Base-by-base conservation (phyloP, 257 asterid species). In the Solanum lignicaule region DNA sequence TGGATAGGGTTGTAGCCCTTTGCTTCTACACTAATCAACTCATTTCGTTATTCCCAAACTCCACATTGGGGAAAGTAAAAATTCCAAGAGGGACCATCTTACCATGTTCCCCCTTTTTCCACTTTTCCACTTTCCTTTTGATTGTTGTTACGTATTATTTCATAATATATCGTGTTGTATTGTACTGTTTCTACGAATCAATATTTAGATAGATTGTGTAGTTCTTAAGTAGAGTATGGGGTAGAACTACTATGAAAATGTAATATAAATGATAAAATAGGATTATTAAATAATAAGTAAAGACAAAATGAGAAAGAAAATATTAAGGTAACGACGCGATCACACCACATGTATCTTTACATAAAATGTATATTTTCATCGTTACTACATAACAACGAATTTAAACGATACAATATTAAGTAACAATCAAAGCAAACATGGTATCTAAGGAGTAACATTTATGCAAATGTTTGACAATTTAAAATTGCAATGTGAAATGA, bases 11-110 rank as follows among this genome's bases (percentile, higher is more conserved):
- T 89, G 91, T 90, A 48, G 20, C 86, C 43, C 86, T 82, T 91
- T 92, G 91, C 92, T 93, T 92, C 90, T 93, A 91, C 93, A 89
- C 88, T 75, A 91, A 93, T 91, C 95, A 91, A 93, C 92, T 88
- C 83, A 92, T 91, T 93, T 82, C 89, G 88, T 87, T 90, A 94
- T 91, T 91, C 95, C 91, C 93, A 82, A 82, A 82, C 85, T 48
- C 85, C 69, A 82, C 43, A 82, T 82, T 48, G 69, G 85, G 69
- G 39, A 82, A 82, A 82, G 86, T 82, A 82, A 82, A 73, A 82
- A 82, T 90, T 88, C 91, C 86, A 55, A 88, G 65, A 89, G 83
- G 83, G 91, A 39, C 95, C 93, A 92, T 92, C 91, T 88, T 91
- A 58, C 90, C 55, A 16, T 92, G 94, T 93, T 94, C 82, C 91